Base-by-base conservation (phyloP, 345 rosid genomes). In the Noccaea caerulescens region DNA sequence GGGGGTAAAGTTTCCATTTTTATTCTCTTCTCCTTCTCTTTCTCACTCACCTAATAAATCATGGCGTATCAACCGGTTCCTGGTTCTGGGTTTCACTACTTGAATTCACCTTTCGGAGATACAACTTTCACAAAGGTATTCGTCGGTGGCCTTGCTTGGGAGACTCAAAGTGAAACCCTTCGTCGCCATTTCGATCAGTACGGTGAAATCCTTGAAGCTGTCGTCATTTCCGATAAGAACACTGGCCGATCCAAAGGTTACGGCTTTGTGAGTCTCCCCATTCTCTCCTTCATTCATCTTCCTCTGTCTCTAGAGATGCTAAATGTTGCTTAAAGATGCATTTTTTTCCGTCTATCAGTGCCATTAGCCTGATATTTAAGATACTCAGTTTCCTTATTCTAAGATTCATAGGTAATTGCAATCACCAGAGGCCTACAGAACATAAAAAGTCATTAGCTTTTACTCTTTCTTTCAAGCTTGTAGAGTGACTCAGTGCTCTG, bases 241-340 rank as follows among this genome's bases (percentile, higher is more conserved):
- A 87, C 93, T 25, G 95, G 90, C 63, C 91, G 99, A 68, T 94
- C 99, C 80, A 94, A 88, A 83, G 99, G 99, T 73, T 94, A 94
- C 44, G 99, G 99, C 47, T 94, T 94, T 81, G 99, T 94, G 88
- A 89, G 99, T 88, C 64, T 76, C 71, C 47, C 43, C 39, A 45
- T 55, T n/a, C 58, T 27, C 72, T 59, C 49, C 32, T 56, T 53
- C 44, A 30, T 3, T 49, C 3, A 58, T 39, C 50, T 18, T 42
- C 34, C 44, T 57, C 11, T 71, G 55, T 34, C 39, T 36, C 63
- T 45, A 30, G 14, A 20, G 7, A 23, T 59, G 46, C 10, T 41
- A 75, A 61, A 8, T 72, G 77, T 27, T 61, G 38, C 50, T n/a
- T n/a, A n/a, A n/a, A n/a, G n/a, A n/a, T n/a, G n/a, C n/a, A n/a